Base-by-base conservation (phyloP, 2,329 filamentous ascomycete genomes). In the Fusarium nisikadoi region DNA sequence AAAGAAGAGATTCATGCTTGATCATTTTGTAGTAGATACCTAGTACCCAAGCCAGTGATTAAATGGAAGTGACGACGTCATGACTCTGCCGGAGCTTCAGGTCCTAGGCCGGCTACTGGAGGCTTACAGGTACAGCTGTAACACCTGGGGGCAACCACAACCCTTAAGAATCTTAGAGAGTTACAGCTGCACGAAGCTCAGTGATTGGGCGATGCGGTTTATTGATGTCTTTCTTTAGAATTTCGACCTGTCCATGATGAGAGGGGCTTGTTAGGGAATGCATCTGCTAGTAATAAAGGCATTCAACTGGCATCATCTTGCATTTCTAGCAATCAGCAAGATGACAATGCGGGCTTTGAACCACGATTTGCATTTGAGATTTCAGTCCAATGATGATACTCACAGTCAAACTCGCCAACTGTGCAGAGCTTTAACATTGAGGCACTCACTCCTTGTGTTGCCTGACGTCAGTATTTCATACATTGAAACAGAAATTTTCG, bases 1-100 rank as follows among this genome's bases (percentile, higher is more conserved):
- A 35, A 56, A 14, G 46, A 36, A 42, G 42, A 65, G 35, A 39
- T 49, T 59, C 58, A n/a, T 68, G 36, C n/a, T 35, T 59, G 43
- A 46, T 53, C 29, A 19, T 20, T 41, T 41, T 20, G 39, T 27
- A 38, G 41, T 29, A 62, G 45, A 53, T 25, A 53, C 23, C 13
- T 25, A 53, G 23, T 25, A 25, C 23, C 11, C 16, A 25, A 17
- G 33, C 8, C 19, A 42, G 31, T 45, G 46, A 49, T 27, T 27
- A 59, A 61, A n/a, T n/a, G n/a, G n/a, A 50, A 49, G 25, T 53
- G 36, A 74, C 69, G 72, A 74, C 72, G 72, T 74, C 72, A 74
- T 74, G 65, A 68, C 62, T 74, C 38, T 12, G 49, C 49, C 65
- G 72, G 72, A 74, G 69, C 61, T 73, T 73, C 52, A 60, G n/a